Base-by-base conservation (phyloP, 331 rosid genomes). In the Quercus lobata region DNA sequence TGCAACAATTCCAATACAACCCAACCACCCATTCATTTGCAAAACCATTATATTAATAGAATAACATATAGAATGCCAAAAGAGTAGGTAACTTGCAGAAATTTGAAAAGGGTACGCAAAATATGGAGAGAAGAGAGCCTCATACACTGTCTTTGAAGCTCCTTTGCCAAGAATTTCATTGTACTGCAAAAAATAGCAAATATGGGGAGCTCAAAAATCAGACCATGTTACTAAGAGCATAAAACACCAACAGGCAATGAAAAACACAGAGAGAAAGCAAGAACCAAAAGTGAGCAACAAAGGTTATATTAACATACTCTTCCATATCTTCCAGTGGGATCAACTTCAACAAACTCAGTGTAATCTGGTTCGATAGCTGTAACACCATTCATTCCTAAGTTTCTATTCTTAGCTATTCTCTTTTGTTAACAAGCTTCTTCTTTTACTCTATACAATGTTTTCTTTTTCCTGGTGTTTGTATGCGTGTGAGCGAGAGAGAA, bases 241-340 rank as follows among this genome's bases (percentile, higher is more conserved):
- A 73, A 71, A 83, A 77, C 71, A 76, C 25, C 53, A 73, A 56
- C 35, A 62, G 18, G 62, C 34, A 74, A 72, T 46, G 72, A 61
- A 74, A 22, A 14, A 49, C 12, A 35, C 72, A 52, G 29, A 81
- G 10, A 71, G 29, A n/a, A 41, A 18, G 73, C 15, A 69, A 69
- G 60, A 56, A 82, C 3, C 14, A 14, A 22, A 56, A 56, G 53
- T 34, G 76, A 74, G n/a, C 37, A 58, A 35, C 52, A 54, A 25
- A 21, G 54, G 29, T 32, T 71, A 77, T 49, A 14, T 12, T 49
- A 49, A 49, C 60, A 57, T 92, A 96, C 99, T 88, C 99, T 88
- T 90, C 99, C 98, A 86, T 96, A 96, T 96, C 99, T 93, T 81
- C 99, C 93, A 1, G 97, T 87, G 27, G 99, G 99, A 92, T 96